These are phyloP conservation scores for Bruguiera sexangula DNA, from an alignment of 345 rosid species.

Conservation along the genomic window DNA sequence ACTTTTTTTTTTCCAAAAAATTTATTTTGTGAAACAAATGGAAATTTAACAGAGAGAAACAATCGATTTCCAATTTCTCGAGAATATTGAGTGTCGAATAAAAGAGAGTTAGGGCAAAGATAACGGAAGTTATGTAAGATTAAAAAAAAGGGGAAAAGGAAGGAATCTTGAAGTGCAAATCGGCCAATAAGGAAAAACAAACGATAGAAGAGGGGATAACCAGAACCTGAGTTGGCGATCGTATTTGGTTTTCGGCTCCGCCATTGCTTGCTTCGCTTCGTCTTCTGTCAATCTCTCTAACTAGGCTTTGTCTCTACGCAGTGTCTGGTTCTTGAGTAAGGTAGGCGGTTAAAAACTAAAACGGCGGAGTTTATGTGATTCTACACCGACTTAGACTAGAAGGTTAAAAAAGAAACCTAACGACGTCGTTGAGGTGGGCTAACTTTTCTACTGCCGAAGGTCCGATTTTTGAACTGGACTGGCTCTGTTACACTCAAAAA, in stretches of 20 bases:
- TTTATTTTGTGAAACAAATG: no score
- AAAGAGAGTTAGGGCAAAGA: slow-evolving; percentile 10
- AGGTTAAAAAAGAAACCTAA: no score
- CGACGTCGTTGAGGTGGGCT: no score
- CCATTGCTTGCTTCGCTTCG: slow-evolving; percentile 37
- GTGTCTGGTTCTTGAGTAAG: background rate
- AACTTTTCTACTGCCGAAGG: no score
- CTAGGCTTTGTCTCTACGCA: slow-evolving; percentile 5
- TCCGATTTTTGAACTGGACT: no score
- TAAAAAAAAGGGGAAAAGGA: background rate
- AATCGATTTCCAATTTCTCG: no score
- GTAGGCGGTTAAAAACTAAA: no score
- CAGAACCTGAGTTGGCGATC: slow-evolving; percentile 94
- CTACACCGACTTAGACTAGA: no score
- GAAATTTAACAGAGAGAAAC: no score
- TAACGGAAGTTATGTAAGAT: background rate
- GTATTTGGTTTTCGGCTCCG: slow-evolving; percentile 80
- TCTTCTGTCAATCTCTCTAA: background rate
- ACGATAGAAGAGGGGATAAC: background rate
- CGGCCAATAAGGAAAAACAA: background rate
- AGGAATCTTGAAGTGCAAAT: background rate
- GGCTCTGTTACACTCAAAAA: no score
- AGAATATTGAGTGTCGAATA: background rate
- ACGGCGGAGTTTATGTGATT: no score
- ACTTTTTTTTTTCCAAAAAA: no score